Percentiles rank a stretch among this genome's conserved stretches.
Conservation (phyloP, 345 rosid genomes). For the Eucalyptus sp. region DNA sequence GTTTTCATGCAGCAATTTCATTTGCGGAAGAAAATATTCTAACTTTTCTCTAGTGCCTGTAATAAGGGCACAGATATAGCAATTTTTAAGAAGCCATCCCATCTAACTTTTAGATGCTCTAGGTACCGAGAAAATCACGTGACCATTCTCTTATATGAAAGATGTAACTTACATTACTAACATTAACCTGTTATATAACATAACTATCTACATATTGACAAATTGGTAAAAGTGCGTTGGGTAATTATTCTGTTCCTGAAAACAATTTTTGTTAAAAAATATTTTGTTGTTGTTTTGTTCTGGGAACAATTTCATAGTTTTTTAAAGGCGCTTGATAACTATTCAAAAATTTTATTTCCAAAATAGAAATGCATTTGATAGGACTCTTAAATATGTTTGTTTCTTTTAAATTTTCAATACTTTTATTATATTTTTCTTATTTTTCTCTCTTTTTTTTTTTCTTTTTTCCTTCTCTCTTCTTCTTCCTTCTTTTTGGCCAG, state of each 20-base stretch:
- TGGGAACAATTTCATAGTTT: too few species aligned
- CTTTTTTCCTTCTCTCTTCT: too few species aligned
- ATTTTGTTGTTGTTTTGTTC: too few species aligned
- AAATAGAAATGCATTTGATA: too few species aligned
- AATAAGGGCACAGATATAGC: background rate
- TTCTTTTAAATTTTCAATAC: too few species aligned
- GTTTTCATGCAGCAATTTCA: background rate
- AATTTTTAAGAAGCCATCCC: background rate
- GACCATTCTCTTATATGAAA: accelerated
- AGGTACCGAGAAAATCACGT: background rate
- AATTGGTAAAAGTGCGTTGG: too few species aligned
- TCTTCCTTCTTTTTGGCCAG: too few species aligned
- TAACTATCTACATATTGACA: background rate
- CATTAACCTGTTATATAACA: background rate
- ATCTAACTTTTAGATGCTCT: background rate
- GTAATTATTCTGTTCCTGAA: accelerated
- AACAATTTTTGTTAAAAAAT: too few species aligned
- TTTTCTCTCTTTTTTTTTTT: too few species aligned
- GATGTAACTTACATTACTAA: background rate
- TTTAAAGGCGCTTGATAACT: too few species aligned
- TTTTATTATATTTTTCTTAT: too few species aligned
- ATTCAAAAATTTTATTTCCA: accelerated
- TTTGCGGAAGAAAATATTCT: background rate
- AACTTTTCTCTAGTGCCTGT: background rate
- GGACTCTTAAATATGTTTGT: too few species aligned